A percentile compares a stretch with the other conserved stretches of the same genome.
These are phyloP conservation scores for Leptographium flavum DNA, from an alignment of 2,329 filamentous ascomycete genomes.

Conservation along the genomic window DNA sequence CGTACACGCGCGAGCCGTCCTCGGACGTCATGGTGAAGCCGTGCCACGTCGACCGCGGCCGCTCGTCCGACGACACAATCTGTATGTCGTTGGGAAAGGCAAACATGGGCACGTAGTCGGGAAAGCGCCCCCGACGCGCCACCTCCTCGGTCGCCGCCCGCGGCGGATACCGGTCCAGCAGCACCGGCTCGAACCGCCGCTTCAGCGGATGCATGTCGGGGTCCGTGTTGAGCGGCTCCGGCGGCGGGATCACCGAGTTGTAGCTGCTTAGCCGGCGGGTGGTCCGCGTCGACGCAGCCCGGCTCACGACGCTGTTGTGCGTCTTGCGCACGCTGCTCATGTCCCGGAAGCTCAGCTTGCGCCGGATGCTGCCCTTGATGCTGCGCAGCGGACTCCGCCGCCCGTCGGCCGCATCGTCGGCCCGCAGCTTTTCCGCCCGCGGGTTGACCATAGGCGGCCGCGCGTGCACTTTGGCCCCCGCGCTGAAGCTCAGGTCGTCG, in stretches of 20 bases:
- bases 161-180: conserved; percentile 85
- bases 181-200: conserved; percentile 86
- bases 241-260: conserved; percentile 90
- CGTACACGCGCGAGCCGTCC: conserved; percentile 83
- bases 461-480: conserved; percentile 61
- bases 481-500: conserved; percentile 79
- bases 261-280: conserved; percentile 89
- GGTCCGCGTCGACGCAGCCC: conserved; percentile 52
- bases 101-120: conserved; percentile 98
- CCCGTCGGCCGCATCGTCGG: conserved; percentile 44
- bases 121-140: conserved; percentile 70
- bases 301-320: neutral
- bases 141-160: conserved; percentile 69
- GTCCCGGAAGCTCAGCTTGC: conserved; percentile 83
- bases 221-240: conserved; percentile 77
- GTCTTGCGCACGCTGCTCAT: conserved; percentile 55
- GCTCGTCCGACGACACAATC: conserved; percentile 87
- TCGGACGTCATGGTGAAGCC: conserved; percentile 96
- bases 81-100: conserved; percentile 97
- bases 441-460: conserved; percentile 62
- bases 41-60: conserved; percentile 94
- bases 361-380: conserved; percentile 72
- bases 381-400: conserved; percentile 40
- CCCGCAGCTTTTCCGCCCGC: conserved; percentile 67
- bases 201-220: conserved; percentile 93